Conservation (phyloP, 495 filamentous ascomycete species). For the Ramalina peruviana region DNA sequence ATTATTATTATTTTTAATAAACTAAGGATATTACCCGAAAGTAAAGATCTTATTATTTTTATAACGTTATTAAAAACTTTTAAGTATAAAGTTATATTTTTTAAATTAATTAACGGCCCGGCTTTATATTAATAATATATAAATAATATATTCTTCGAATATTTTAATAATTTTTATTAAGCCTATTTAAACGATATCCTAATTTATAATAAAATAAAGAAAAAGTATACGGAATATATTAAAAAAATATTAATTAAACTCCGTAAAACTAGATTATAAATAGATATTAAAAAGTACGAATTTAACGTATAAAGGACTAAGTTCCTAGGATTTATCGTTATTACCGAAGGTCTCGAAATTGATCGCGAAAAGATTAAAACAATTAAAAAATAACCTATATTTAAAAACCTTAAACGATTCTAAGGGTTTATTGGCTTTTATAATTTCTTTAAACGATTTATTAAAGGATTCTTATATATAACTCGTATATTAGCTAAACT, state of each 20-base stretch:
- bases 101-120: slow-evolving; percentile 16
- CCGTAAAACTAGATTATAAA: background rate
- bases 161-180: slow-evolving; percentile 1
- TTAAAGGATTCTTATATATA: no score
- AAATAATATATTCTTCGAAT: background rate
- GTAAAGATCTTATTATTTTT: no score
- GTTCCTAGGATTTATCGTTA: background rate
- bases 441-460: no score
- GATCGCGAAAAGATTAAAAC: background rate
- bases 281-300: slow-evolving; percentile 1
- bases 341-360: background rate
- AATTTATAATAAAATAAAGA: background rate
- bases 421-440: no score
- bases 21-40: no score
- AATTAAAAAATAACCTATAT: background rate
- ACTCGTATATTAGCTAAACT: no score
- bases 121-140: background rate
- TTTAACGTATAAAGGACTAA: background rate
- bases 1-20: no score
- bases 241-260: background rate
- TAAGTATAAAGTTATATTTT: no score
- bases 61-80: no score
- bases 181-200: background rate
- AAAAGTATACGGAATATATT: background rate
- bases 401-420: no score